These are phyloP conservation scores for Glycine latifolia DNA, from an alignment of 306 rosid genomes.

Conservation along the genomic window DNA sequence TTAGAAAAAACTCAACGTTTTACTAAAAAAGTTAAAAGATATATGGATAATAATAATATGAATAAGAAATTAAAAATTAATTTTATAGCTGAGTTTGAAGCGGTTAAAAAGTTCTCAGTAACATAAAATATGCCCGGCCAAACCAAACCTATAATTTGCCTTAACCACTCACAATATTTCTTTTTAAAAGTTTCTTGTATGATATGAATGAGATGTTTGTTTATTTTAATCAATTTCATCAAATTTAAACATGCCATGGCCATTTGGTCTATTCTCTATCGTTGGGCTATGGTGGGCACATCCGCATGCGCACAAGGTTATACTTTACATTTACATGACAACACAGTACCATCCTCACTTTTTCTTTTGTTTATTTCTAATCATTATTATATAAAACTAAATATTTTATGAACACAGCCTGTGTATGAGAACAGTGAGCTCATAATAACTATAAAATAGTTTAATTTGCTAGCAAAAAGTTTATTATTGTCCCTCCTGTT, in stretches of 20 bases:
- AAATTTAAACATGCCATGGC: constrained; percentile 31
- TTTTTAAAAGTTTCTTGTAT: neutral
- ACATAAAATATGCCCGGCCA: constrained; percentile 10
- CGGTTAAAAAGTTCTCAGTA: neutral
- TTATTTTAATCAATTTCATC: neutral
- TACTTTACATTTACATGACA: constrained; percentile 43
- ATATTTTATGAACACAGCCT: constrained; percentile 30
- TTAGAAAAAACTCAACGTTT: too few species aligned
- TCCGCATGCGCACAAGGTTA: constrained; percentile 50
- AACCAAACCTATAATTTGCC: constrained; percentile 30
- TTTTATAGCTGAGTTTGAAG: constrained; percentile 10
- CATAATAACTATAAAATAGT: constrained; percentile 9
- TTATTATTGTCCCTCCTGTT: constrained; percentile 36
- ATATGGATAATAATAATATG: too few species aligned
- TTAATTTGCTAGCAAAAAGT: constrained; percentile 31
- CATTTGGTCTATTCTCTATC: constrained; percentile 47
- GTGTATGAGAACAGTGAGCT: constrained; percentile 29
- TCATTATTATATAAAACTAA: neutral
- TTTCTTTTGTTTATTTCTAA: neutral
- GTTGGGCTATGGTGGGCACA: constrained; percentile 46
- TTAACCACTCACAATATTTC: neutral
- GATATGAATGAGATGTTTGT: constrained; percentile 30
- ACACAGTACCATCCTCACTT: constrained; percentile 29
- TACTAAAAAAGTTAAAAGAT: too few species aligned
- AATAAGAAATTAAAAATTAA: neutral